Evolutionary conservation across 257 asterid genomes (phyloP).

Genomic region (Fraxinus americana): DNA sequence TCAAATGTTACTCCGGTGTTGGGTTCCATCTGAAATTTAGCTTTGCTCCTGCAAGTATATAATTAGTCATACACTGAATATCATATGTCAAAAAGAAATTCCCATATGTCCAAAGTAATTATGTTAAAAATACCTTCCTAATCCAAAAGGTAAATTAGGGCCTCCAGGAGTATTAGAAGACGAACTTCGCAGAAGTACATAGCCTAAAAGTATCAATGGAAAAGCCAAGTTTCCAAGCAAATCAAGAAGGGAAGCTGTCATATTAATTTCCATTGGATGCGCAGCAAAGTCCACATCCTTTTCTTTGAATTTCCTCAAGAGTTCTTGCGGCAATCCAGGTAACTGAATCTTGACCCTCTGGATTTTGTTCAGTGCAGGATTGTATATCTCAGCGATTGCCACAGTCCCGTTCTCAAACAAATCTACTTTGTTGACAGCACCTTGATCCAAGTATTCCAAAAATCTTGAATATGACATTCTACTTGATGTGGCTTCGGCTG

Average conservation of each 20-base stretch:
- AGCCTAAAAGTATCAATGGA: conserved; percentile 53
- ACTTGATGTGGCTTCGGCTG: conserved; percentile 50
- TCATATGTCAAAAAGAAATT: not conserved
- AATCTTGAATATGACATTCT: conserved; percentile 68
- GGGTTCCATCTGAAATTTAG: conserved; percentile 75
- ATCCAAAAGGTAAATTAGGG: conserved; percentile 65
- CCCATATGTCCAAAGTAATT: not conserved
- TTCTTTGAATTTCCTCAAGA: conserved; percentile 52
- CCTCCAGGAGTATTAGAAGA: conserved; percentile 50
- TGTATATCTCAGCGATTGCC: conserved; percentile 63
- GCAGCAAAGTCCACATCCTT: conserved; percentile 63
- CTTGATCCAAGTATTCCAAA: conserved; percentile 62
- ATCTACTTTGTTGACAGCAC: conserved; percentile 57
- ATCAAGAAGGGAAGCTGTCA: conserved; percentile 39
- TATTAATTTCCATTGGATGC: conserved; percentile 43
- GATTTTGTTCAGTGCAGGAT: conserved; percentile 45
- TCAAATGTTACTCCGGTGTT: conserved; percentile 70
- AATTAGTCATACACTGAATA: not conserved
- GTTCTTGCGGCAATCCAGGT: conserved; percentile 58
- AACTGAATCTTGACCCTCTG: conserved; percentile 65
- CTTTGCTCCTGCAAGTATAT: conserved; percentile 51
- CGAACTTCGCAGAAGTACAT: conserved; percentile 44
- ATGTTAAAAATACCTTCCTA: conserved; percentile 50
- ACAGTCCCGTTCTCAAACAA: conserved; percentile 57
- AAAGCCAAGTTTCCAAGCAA: conserved; percentile 61